Base-by-base conservation (phyloP, 768 basidiomycete genomes). In the Hebeloma cylindrosporum region DNA sequence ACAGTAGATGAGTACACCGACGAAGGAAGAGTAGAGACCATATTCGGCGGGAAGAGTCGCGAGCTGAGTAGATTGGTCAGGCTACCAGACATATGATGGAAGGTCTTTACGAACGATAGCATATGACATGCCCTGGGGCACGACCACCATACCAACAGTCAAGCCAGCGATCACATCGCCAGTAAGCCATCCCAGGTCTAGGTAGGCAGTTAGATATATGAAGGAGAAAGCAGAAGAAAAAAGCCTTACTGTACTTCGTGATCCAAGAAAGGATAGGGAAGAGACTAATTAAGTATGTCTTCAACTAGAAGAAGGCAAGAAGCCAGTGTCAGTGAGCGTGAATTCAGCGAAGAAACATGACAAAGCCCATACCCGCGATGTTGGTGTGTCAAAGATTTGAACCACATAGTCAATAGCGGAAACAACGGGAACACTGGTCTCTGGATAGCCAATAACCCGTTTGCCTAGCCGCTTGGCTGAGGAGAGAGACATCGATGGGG, bases 51-150 rank as follows among this genome's bases (percentile, higher is more conserved):
- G 77, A 3, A 99, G 80, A 0, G 83, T 85, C 1, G 95, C 95
- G 48, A 85, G 82, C 95, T 90, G 34, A 8, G n/a, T 8, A 36
- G 14, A 16, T 14, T 5, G 25, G 22, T 22, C 30, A 41, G 9
- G 26, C 35, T 31, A 23, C 36, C 25, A 20, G 40, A 23, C 10
- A 18, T 7, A 47, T 20, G 36, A 6, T 4, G 20, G 43, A 17
- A 13, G 37, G 37, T 43, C 41, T 43, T 63, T n/a, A n/a, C n/a
- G n/a, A n/a, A 86, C 87, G 68, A 76, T 72, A 20, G 89, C 89
- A 57, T 92, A 95, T 1, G 90, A 93, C 84, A 94, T 88, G 47
- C 84, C 77, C 66, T 99, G 95, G 0, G 95, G 95, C 5, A 98
- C 93, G 35, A 97, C 73, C 8, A 99, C 95, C 57, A 96, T 85